These are phyloP conservation scores for Solanum chiquidenum DNA, from an alignment of 257 asterid genomes.

Conservation along the genomic window DNA sequence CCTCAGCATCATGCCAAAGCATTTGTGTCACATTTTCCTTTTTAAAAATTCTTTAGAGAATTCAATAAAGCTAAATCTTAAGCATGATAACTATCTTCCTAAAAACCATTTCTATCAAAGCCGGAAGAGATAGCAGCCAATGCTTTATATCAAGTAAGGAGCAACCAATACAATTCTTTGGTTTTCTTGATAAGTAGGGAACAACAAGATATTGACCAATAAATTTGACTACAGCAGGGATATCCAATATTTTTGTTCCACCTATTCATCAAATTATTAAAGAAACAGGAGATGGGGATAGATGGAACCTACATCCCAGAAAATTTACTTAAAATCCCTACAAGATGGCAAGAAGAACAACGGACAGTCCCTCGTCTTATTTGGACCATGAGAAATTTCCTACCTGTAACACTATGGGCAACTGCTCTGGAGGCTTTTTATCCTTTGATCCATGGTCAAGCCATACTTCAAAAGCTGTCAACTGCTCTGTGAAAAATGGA, in stretches of 20 bases:
- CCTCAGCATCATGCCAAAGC: neutral
- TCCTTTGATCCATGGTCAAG: conserved; percentile 97
- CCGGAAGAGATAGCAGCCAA: neutral
- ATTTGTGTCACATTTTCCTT: neutral
- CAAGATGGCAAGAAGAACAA: neutral
- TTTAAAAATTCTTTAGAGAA: neutral
- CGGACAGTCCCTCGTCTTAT: neutral
- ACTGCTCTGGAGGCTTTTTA: conserved; percentile 95
- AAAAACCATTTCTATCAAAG: neutral
- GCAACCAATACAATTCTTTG: neutral
- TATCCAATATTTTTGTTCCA: neutral
- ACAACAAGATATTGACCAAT: neutral
- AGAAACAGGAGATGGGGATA: neutral
- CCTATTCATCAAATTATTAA: neutral
- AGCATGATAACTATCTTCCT: neutral
- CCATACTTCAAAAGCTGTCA: conserved; percentile 99
- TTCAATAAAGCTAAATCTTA: neutral
- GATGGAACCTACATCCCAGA: neutral
- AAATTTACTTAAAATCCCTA: neutral
- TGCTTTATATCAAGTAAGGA: neutral
- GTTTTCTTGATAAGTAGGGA: neutral
- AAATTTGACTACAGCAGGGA: neutral
- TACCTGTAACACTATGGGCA: conserved; percentile 99
- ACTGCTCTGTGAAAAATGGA: conserved; percentile 68
- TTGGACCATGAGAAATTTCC: conserved; percentile 4